phyloP scores from a whole-genome alignment of 495 filamentous ascomycete genomes.

The Baudoinia panamericana region DNA sequence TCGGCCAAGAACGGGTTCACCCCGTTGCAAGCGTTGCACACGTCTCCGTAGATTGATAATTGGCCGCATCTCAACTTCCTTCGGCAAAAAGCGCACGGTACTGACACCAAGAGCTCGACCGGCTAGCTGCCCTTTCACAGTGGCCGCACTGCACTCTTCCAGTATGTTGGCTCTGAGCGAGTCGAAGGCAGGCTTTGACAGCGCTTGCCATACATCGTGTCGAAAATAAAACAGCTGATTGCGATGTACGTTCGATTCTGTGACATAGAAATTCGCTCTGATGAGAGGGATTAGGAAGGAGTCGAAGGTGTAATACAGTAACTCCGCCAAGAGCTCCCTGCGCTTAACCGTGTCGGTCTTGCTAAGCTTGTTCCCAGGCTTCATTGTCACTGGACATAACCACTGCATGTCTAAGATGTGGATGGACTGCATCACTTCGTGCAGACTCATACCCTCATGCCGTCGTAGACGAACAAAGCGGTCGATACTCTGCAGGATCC shows the following conservation, averaged over 20 bases:
- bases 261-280: constrained; percentile 81
- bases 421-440: constrained; percentile 61
- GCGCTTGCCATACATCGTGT: constrained; percentile 74
- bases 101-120: constrained; percentile 58
- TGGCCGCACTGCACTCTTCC: constrained; percentile 52
- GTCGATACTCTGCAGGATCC: constrained; percentile 55
- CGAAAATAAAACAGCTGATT: constrained; percentile 87
- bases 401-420: constrained; percentile 60
- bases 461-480: constrained; percentile 62
- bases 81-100: constrained; percentile 69
- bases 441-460: constrained; percentile 69
- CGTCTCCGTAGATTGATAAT: constrained; percentile 75
- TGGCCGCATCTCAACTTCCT: constrained; percentile 55
- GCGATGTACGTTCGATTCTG: constrained; percentile 68
- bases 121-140: constrained; percentile 46
- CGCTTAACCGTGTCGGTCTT: constrained; percentile 64
- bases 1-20: constrained; percentile 42
- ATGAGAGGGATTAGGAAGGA: constrained; percentile 81
- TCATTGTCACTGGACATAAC: constrained; percentile 44
- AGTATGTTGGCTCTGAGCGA: constrained; percentile 63
- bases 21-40: constrained; percentile 37
- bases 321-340: constrained; percentile 63
- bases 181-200: constrained; percentile 60
- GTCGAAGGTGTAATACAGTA: constrained; percentile 86
- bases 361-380: constrained; percentile 42